Conservation (phyloP, 2,329 filamentous ascomycete genomes). For the Ceratocystis ficicola region DNA sequence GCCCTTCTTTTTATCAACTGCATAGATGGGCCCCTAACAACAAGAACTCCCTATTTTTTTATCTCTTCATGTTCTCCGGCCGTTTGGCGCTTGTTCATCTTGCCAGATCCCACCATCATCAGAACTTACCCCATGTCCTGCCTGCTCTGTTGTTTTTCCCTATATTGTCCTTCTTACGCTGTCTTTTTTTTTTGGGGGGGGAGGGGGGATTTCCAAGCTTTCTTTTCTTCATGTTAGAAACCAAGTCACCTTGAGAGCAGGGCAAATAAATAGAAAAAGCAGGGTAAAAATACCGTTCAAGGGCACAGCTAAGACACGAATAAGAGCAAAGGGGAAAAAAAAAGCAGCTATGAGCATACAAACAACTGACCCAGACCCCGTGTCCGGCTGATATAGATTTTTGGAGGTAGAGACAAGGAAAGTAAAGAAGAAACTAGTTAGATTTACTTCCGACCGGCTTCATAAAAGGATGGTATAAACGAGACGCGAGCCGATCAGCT, state of each 20-base stretch:
- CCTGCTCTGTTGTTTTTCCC: neutral
- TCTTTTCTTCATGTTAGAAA: neutral
- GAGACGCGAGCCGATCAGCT: conserved; percentile 28
- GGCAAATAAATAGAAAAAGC: neutral
- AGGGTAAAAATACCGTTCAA: conserved; percentile 10
- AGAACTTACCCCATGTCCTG: neutral
- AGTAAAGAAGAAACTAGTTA: neutral
- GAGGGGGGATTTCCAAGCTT: neutral
- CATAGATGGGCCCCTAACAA: neutral
- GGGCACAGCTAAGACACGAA: neutral
- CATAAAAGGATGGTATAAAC: neutral
- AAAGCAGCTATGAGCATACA: neutral
- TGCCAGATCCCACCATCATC: neutral
- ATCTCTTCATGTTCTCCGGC: neutral
- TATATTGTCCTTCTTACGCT: neutral
- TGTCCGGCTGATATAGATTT: neutral
- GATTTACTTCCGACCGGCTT: neutral
- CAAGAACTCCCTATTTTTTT: neutral
- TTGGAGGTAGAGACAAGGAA: neutral
- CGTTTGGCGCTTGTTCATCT: neutral
- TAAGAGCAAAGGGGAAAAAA: neutral
- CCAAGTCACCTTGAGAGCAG: neutral
- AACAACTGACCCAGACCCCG: conserved; percentile 1
- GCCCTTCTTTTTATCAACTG: neutral
- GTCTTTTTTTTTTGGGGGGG: neutral